Percentiles rank a stretch among this genome's conserved stretches.
These are phyloP conservation scores for Cryptosporidium ryanae DNA, from an alignment of 169 alveolate species.

Conservation along the genomic window DNA sequence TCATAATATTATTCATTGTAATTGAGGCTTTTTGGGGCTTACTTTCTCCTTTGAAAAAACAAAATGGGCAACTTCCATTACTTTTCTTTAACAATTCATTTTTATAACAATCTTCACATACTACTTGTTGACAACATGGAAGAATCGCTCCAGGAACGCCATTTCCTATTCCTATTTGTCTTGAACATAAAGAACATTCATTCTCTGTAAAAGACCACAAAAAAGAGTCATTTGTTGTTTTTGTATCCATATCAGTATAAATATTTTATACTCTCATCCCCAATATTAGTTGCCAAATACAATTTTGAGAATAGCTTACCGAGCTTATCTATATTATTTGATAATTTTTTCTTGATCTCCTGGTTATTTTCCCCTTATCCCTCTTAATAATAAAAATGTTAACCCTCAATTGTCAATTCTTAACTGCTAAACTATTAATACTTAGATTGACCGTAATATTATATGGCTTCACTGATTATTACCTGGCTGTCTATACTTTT, in stretches of 20 bases:
- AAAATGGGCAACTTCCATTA: conserved; percentile 75
- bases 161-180: conserved; percentile 56
- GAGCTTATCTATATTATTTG: conserved; percentile 10
- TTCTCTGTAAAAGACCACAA: conserved; percentile 73
- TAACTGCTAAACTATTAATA: conserved; percentile 72
- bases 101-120: conserved; percentile 67
- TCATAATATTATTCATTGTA: conserved; percentile 27
- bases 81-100: conserved; percentile 57
- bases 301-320: conserved; percentile 19
- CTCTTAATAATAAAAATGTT: conserved; percentile 26
- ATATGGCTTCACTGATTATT: conserved; percentile 66
- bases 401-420: conserved; percentile 74
- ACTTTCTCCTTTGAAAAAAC: conserved; percentile 61
- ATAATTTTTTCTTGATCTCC: background rate
- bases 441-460: conserved; percentile 74
- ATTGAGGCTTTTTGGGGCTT: conserved; percentile 50
- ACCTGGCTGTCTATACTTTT: conserved; percentile 75
- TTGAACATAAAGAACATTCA: conserved; percentile 72
- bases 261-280: conserved; percentile 75
- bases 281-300: conserved; percentile 43
- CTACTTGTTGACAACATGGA: conserved; percentile 72
- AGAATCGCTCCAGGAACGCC: conserved; percentile 47
- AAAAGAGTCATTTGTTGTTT: conserved; percentile 63
- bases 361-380: conserved; percentile 68
- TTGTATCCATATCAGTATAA: conserved; percentile 65